Evolutionary conservation across 2,329 filamentous ascomycete species (phyloP), one percentile per base, ranked within the genome.

Genomic region (Cucurbitaria berberidis): DNA sequence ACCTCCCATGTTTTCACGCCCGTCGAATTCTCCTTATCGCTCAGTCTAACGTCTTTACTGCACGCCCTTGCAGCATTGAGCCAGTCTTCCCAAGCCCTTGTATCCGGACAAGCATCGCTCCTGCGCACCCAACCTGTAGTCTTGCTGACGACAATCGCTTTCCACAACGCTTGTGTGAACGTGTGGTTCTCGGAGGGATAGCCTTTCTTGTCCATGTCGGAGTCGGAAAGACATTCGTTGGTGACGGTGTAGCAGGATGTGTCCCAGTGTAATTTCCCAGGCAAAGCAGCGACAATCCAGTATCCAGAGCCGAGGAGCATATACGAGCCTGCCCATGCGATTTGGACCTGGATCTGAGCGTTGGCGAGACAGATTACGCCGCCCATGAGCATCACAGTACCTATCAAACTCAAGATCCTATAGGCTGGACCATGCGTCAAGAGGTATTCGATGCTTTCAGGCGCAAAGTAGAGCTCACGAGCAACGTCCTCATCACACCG

Each of bases 301-400:
- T 83, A 81, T 8, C 73, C 73, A 1, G 78, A 75, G 46, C 81
- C 81, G 32, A 82, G 76, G 11, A 81, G 62, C 70, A 82, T 78
- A 60, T 80, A 83, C 0, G 78, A 74, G 1, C 70, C 79, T 0
- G 78, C 80, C 76, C 80, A 82, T 1, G 75, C 78, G 29, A 81
- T 75, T 55, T 83, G 81, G 0, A 77, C 68, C 36, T 78, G 69
- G 10, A 80, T 76, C 21, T 74, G 75, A 3, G 80, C 76, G 49
- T 82, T 83, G 55, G 78, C 80, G 3, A 83, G 75, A 36, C 74
- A 76, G 36, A 83, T 80, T 57, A 83, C 79, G 11, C 81, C 80
- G 32, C 79, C 73, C 80, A 83, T 82, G 43, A 83, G 76, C 68
- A 82, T 73, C 40, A 82, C 67, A 5, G 80, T 82, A 55, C 79